Conservation (phyloP, 2,329 filamentous ascomycete species). For the Niveomyces coronatus region DNA sequence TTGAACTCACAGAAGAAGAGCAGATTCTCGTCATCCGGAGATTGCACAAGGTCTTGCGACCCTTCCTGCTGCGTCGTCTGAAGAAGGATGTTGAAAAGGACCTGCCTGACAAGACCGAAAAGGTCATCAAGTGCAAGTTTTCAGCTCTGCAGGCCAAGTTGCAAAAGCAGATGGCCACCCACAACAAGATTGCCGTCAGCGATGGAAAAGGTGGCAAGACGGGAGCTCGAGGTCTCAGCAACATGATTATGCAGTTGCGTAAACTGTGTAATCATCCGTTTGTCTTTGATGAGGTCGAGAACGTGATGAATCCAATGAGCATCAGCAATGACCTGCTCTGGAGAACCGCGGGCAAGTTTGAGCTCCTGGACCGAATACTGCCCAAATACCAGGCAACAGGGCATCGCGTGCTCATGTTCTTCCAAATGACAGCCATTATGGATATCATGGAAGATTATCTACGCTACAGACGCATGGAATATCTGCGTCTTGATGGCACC, state of each 20-base stretch:
- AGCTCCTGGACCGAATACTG: slow-evolving; percentile 81
- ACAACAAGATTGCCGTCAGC: slow-evolving; percentile 89
- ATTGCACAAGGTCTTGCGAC: slow-evolving; percentile 92
- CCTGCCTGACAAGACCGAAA: slow-evolving; percentile 95
- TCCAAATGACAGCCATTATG: slow-evolving; percentile 99
- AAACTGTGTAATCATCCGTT: slow-evolving; percentile 99
- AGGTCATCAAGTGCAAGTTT: slow-evolving; percentile 98
- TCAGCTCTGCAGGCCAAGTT: slow-evolving; percentile 86
- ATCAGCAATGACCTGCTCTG: slow-evolving; percentile 88
- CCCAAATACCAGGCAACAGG: slow-evolving; percentile 88
- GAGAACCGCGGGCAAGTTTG: slow-evolving; percentile 95
- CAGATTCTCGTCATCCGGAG: slow-evolving; percentile 96
- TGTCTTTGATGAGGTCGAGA: slow-evolving; percentile 95
- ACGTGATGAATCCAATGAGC: slow-evolving; percentile 87
- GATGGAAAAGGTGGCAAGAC: slow-evolving; percentile 95
- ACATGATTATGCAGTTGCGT: slow-evolving; percentile 99
- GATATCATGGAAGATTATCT: slow-evolving; percentile 99
- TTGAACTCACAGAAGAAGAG: slow-evolving; percentile 99
- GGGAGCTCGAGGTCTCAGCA: slow-evolving; percentile 86
- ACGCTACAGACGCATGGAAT: slow-evolving; percentile 70
- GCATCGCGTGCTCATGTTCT: slow-evolving; percentile 98
- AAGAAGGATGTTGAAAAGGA: slow-evolving; percentile 99
- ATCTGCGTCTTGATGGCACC: slow-evolving; percentile 87
- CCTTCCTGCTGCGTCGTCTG: slow-evolving; percentile 93
- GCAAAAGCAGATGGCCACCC: slow-evolving; percentile 94